phyloP scores from a whole-genome alignment of 2,329 filamentous ascomycete genomes.

The Xylariaceae sp. region DNA sequence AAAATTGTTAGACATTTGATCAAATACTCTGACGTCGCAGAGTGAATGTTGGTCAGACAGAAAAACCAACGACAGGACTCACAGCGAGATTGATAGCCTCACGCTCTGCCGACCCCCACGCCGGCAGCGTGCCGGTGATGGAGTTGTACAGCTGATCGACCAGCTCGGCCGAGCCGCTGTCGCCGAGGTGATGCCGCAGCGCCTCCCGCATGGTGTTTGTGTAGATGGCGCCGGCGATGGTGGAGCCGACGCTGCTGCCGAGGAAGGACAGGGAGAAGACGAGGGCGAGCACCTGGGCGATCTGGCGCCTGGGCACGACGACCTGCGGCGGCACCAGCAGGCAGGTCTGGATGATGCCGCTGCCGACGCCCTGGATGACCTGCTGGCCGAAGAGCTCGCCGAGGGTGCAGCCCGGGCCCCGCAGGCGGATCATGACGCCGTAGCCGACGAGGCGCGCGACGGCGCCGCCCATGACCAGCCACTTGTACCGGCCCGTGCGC shows the following conservation, averaged over 20 bases:
- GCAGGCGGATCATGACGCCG: conserved; percentile 41
- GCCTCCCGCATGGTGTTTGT: conserved; percentile 34
- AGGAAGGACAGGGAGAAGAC: conserved; percentile 35
- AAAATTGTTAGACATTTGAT: neutral
- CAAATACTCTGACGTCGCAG: neutral
- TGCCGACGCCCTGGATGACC: conserved; percentile 39
- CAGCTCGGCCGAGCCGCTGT: conserved; percentile 17
- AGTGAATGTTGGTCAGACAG: neutral
- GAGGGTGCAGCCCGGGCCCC: conserved; percentile 32
- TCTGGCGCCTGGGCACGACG: conserved; percentile 34
- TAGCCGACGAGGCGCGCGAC: conserved; percentile 39
- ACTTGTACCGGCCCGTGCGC: conserved; percentile 36
- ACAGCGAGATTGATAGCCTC: conserved; percentile 34
- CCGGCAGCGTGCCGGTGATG: conserved; percentile 33
- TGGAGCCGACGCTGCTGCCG: conserved; percentile 28
- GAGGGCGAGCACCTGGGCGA: conserved; percentile 40
- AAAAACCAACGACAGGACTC: no score
- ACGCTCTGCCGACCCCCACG: conserved; percentile 32
- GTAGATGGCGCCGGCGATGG: conserved; percentile 42
- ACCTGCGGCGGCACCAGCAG: conserved; percentile 37
- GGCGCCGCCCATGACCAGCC: conserved; percentile 33
- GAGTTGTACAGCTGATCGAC: conserved; percentile 36
- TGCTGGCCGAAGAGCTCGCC: conserved; percentile 41
- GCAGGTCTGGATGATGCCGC: conserved; percentile 35
- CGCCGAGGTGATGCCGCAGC: conserved; percentile 29